Base-by-base conservation (phyloP, 2,329 filamentous ascomycete genomes). In the Pseudopyricularia cyperi region DNA sequence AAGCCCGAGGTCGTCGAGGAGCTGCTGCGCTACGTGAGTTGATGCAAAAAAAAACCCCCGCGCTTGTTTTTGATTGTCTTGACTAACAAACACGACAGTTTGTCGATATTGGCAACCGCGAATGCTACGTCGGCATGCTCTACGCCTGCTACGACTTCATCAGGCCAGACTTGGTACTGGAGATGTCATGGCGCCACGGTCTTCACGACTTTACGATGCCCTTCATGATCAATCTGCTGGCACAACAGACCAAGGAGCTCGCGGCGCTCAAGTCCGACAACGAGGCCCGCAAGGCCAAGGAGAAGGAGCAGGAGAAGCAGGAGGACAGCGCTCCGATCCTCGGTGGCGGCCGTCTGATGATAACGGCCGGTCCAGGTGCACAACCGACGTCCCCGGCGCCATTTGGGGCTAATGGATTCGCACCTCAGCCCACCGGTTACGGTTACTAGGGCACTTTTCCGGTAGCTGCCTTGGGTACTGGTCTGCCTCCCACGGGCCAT, bases 91-190 rank as follows among this genome's bases (percentile, higher is more conserved):
- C 39, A 48, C 2, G n/a, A n/a, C 65, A 97, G 91, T 98, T 98
- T 61, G 93, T 98, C 63, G 93, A 98, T 65, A 96, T 98, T 70
- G 93, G 94, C 61, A 95, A 91, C 75, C 89, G 91, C 56, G 93
- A 98, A 69, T 98, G 93, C 78, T 98, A 95, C 66, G 93, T 96
- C n/a, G 94, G 90, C 65, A 98, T 98, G 90, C 79, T 98, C 48
- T 98, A 98, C 65, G 85, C 94, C 51, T 98, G 93, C 77, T 95
- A 98, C 70, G 93, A 97, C 54, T 85, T 98, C 56, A 90, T 98
- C 60, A 88, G 89, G 17, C 85, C 94, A 3, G 89, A 97, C 64
- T 76, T 94, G 51, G 85, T 98, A 54, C 80, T 98, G 68, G 93
- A 98, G 73, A 80, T 98, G 53, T 97, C 93, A 54, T 98, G 93